Evolutionary conservation across 2,329 filamentous ascomycete genomes (phyloP), one percentile per base, ranked within the genome.

Genomic region (Colletotrichum sp.): DNA sequence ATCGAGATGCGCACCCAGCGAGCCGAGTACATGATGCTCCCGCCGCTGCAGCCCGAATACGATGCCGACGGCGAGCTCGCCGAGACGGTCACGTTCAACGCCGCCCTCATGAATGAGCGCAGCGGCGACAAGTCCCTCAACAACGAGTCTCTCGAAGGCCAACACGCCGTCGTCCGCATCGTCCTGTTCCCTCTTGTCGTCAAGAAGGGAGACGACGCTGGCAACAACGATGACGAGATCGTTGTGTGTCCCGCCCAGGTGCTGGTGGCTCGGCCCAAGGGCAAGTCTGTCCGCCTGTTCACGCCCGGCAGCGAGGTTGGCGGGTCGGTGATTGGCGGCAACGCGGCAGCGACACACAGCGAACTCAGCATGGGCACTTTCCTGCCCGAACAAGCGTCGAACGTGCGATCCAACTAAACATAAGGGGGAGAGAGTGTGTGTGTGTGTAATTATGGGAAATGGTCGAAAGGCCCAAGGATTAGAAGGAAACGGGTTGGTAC

Each of bases 11-110:
- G 97, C 83, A 98, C 94, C 18, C 97, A 99, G 84, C 93, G 95
- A 76, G 96, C 97, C 49, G 97, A 99, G 87, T 99, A 98, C 88
- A 97, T 98, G 88, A 99, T 99, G 96, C 92, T 99, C 21, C 96
- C 97, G 32, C 97, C 97, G 6, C 89, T 98, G 72, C 95, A 97
- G 84, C 97, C 97, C 26, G 96, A 98, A 84, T 99, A 98, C 85
- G 96, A 99, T 85, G 94, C 93, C 80, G 95, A 97, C 78, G 97
- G 97, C 80, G 96, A 99, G 81, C 91, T 99, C 10, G 90, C 93
- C 18, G 94, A 95, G 71, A 96, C 96, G 72, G 95, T 99, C 12
- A 90, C 92, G 76, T 99, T 99, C 91, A 98, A 98, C 82, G 94
- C 96, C 2, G 92, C 94, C 36, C 91, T 98, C 81, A 99, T 99